Percentiles rank a stretch among this genome's conserved stretches.
Evolutionary conservation across 306 rosid genomes (phyloP).

Genomic region (Calophaca sinica): DNA sequence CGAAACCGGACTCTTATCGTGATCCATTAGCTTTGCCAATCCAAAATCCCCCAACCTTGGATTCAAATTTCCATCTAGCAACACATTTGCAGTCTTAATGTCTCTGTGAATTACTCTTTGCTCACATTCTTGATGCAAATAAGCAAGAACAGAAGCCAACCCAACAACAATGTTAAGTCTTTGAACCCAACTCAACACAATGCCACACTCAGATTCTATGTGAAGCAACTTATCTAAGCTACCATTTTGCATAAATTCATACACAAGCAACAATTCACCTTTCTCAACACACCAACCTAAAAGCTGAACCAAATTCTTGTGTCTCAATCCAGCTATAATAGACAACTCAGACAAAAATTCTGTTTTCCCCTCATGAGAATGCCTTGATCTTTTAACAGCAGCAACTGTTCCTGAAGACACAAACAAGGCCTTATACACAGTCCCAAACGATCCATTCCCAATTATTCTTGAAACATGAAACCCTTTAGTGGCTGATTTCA

Average conservation of each 20-base stretch:
- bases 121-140: conserved; percentile 80
- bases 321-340: conserved; percentile 75
- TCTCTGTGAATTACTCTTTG: conserved; percentile 83
- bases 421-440: conserved; percentile 79
- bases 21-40: conserved; percentile 85
- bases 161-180: conserved; percentile 47
- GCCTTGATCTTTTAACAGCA: conserved; percentile 52
- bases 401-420: conserved; percentile 57
- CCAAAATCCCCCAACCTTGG: conserved; percentile 78
- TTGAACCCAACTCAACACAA: conserved; percentile 45
- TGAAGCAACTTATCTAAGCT: conserved; percentile 49
- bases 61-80: conserved; percentile 63
- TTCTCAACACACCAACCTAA: conserved; percentile 92
- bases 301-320: conserved; percentile 83
- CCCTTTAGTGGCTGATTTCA: conserved; percentile 69
- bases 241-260: conserved; percentile 61
- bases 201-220: conserved; percentile 27
- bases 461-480: conserved; percentile 77
- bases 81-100: conserved; percentile 72
- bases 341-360: conserved; percentile 49
- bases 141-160: conserved; percentile 54
- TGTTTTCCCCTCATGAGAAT: conserved; percentile 44
- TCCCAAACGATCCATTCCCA: conserved; percentile 86
- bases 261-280: conserved; percentile 75
- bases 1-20: conserved; percentile 82